Base-by-base conservation (phyloP, 2,329 filamentous ascomycete genomes). In the Amauroascus verrucosus region DNA sequence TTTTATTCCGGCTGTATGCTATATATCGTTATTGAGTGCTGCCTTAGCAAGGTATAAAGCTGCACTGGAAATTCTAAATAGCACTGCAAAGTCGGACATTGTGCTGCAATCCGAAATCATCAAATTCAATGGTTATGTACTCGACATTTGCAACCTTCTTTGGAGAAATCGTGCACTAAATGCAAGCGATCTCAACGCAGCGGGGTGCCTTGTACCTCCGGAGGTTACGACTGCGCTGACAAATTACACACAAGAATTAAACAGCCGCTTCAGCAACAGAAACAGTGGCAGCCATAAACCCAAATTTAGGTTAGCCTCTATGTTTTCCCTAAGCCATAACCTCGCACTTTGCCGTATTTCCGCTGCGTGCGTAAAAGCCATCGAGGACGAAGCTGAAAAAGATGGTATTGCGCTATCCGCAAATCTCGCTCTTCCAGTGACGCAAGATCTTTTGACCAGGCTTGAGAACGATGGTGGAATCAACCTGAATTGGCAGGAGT, bases 81-180 rank as follows among this genome's bases (percentile, higher is more conserved):
- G 66, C 9, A 63, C 57, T 53, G 62, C 56, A 8, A 60, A 62
- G 51, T 72, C 64, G 57, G 63, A 61, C 60, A 67, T 58, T n/a
- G 84, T 83, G 57, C 75, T 81, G 26, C 74, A 78, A 40, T 70
- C 74, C 30, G 79, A 84, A 53, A 79, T 88, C 38, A 79, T 81
- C 58, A 71, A 77, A 22, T 90, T 93, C 71, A 95, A 95, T 65
- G 84, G 84, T 20, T 89, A 85, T 65, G 77, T 94, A 30, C 90
- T 93, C 81, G 88, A 95, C 64, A 78, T 89, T 30, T 90, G 87
- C 72, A 94, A 94, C 64, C 81, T 86, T 48, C 67, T 93, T 45
- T 94, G 88, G 88, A 80, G 87, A 7, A 79, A 80, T 20, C 80
- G 83, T 11, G 88, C 84, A 0, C 84, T 94, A 55, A 80, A 80